phyloP scores from a whole-genome alignment of 2,329 filamentous ascomycete genomes.

The Sporothrix phasma region DNA sequence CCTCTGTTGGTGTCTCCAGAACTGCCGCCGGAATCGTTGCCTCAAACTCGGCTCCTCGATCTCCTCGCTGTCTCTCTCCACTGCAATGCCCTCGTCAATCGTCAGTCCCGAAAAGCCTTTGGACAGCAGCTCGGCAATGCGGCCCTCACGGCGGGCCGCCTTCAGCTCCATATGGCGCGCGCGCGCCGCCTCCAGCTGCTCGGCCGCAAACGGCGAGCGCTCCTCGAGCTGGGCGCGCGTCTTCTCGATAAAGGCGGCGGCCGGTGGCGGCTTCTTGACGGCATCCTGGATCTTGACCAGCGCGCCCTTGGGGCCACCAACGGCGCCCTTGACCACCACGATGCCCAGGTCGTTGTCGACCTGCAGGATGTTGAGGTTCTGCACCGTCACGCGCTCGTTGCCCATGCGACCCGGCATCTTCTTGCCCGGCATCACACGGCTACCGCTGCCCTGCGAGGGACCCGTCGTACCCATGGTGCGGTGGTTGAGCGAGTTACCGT shows the following conservation, averaged over 20 bases:
- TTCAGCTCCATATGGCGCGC: conserved; percentile 45
- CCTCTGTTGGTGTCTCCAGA: neutral
- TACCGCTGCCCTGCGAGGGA: conserved; percentile 83
- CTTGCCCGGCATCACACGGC: conserved; percentile 87
- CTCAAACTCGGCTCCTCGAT: neutral
- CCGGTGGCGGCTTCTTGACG: conserved; percentile 64
- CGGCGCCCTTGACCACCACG: conserved; percentile 75
- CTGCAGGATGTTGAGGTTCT: conserved; percentile 83
- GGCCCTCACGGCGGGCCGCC: conserved; percentile 35
- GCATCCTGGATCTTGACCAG: conserved; percentile 82
- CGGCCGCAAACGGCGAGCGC: conserved; percentile 38
- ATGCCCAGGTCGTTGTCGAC: conserved; percentile 81
- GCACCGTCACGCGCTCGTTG: conserved; percentile 73
- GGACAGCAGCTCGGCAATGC: conserved; percentile 27
- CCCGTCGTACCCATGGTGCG: conserved; percentile 84
- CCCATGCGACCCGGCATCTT: conserved; percentile 98
- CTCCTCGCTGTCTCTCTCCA: neutral
- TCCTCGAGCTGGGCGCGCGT: conserved; percentile 34
- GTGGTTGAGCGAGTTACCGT: conserved; percentile 94
- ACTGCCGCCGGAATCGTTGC: neutral
- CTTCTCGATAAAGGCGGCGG: conserved; percentile 39
- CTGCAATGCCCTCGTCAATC: conserved; percentile 13
- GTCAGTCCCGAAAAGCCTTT: conserved; percentile 6
- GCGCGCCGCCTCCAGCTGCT: conserved; percentile 39
- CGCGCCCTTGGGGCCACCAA: conserved; percentile 81